Evolutionary conservation across 2,329 filamentous ascomycete genomes (phyloP).

Genomic region (Xylaria digitata): DNA sequence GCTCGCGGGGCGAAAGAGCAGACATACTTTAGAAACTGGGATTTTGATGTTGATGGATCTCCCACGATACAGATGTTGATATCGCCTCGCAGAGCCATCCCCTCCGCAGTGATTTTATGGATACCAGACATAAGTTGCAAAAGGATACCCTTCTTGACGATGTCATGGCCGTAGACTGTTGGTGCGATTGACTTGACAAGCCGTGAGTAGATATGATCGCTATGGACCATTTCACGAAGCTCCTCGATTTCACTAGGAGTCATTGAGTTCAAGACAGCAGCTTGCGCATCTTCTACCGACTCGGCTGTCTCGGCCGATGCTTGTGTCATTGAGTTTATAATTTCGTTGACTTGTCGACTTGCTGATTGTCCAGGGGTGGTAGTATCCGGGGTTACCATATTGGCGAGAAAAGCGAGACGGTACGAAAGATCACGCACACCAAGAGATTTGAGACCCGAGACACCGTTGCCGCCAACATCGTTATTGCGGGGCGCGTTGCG

Average conservation of each 20-base stretch:
- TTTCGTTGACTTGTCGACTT: slow-evolving; percentile 82
- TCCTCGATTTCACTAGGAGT: slow-evolving; percentile 90
- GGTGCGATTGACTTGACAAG: slow-evolving; percentile 94
- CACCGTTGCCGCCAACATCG: slow-evolving; percentile 85
- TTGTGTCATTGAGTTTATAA: slow-evolving; percentile 85
- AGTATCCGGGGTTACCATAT: slow-evolving; percentile 93
- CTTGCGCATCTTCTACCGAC: slow-evolving; percentile 85
- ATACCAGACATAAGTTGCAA: slow-evolving; percentile 97
- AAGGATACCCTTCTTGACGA: slow-evolving; percentile 96
- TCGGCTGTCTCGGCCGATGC: slow-evolving; percentile 74
- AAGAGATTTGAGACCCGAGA: slow-evolving; percentile 88
- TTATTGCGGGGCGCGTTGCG: slow-evolving; percentile 76
- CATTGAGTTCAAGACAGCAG: slow-evolving; percentile 86
- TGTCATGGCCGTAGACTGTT: slow-evolving; percentile 96
- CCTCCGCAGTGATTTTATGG: slow-evolving; percentile 89
- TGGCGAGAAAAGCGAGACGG: slow-evolving; percentile 93
- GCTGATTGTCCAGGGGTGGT: slow-evolving; percentile 80
- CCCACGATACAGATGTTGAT: slow-evolving; percentile 99
- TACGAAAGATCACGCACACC: slow-evolving; percentile 97
- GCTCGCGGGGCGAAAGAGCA: slow-evolving; percentile 96
- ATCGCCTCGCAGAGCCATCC: slow-evolving; percentile 94
- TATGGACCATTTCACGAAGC: slow-evolving; percentile 91
- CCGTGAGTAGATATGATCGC: slow-evolving; percentile 92
- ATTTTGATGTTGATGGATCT: slow-evolving; percentile 96
- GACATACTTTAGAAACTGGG: slow-evolving; percentile 97